A percentile compares a stretch with the other conserved stretches of the same genome.
Conservation (phyloP, 2,329 filamentous ascomycete species). For the Myriosclerotinia duriaeana region DNA sequence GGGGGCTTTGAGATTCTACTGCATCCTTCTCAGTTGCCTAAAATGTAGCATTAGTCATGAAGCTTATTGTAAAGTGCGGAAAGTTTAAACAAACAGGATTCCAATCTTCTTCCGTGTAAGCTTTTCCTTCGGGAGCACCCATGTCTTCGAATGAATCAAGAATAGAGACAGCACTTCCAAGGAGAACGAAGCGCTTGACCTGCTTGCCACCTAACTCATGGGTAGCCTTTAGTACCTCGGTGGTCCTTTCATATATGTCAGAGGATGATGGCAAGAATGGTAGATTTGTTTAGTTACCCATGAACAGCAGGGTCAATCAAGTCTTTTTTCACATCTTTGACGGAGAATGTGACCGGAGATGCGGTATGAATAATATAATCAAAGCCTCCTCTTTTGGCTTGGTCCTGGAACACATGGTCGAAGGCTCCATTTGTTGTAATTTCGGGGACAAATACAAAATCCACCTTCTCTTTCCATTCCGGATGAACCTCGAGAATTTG, state of each 20-base stretch:
- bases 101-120: constrained; percentile 54
- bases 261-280: neutral
- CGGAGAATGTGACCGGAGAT: constrained; percentile 48
- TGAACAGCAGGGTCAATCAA: constrained; percentile 54
- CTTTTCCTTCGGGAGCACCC: constrained; percentile 51
- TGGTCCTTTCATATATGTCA: constrained; percentile 46
- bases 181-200: constrained; percentile 45
- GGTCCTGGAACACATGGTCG: constrained; percentile 46
- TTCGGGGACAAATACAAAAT: constrained; percentile 58
- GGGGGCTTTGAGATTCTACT: constrained; percentile 45
- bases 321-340: constrained; percentile 39
- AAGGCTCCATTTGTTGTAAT: constrained; percentile 69
- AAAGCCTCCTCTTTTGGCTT: constrained; percentile 57
- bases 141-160: constrained; percentile 59
- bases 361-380: constrained; percentile 63
- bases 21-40: constrained; percentile 27
- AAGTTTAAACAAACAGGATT: constrained; percentile 45
- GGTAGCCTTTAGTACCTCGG: constrained; percentile 69
- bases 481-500: constrained; percentile 44
- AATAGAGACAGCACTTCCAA: constrained; percentile 54
- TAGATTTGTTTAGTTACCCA: constrained; percentile 36
- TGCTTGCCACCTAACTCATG: constrained; percentile 51
- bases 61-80: constrained; percentile 42
- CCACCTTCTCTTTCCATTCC: constrained; percentile 33
- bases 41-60: neutral